Conservation (phyloP, 2,329 filamentous ascomycete species). For the Tolypocladium album region DNA sequence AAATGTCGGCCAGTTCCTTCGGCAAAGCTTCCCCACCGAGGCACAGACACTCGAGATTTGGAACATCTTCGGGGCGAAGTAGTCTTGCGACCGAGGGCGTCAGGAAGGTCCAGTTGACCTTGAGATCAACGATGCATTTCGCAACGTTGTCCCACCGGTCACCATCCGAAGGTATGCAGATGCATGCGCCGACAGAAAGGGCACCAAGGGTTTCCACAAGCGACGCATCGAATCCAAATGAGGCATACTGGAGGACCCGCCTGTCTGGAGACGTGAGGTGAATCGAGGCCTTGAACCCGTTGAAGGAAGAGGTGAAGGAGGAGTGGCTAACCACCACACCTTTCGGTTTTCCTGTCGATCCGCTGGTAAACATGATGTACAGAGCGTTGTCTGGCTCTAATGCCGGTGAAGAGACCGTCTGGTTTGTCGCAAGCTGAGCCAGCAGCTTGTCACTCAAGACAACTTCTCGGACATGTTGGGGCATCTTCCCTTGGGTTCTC, state of each 20-base stretch:
- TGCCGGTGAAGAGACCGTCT: neutral
- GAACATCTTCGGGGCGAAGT: conserved; percentile 6
- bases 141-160: conserved; percentile 3
- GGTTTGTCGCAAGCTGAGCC: neutral
- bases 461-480: neutral
- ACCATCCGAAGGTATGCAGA: neutral
- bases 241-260: conserved; percentile 4
- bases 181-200: neutral
- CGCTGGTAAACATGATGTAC: conserved; percentile 12
- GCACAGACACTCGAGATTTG: neutral
- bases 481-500: neutral
- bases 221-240: neutral
- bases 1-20: conserved; percentile 5
- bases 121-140: conserved; percentile 7
- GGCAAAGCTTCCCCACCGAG: conserved; percentile 10
- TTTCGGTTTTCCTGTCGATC: conserved; percentile 13
- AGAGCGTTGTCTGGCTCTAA: neutral
- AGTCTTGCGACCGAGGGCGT: conserved; percentile 11
- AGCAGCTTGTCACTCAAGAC: neutral
- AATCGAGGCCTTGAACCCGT: conserved; percentile 5
- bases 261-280: neutral
- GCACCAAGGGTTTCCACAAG: neutral
- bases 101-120: conserved; percentile 11
- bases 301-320: conserved; percentile 6
- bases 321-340: conserved; percentile 11